phyloP scores from a whole-genome alignment of 2,329 filamentous ascomycete species.

The Sclerotiophoma versabilis region DNA sequence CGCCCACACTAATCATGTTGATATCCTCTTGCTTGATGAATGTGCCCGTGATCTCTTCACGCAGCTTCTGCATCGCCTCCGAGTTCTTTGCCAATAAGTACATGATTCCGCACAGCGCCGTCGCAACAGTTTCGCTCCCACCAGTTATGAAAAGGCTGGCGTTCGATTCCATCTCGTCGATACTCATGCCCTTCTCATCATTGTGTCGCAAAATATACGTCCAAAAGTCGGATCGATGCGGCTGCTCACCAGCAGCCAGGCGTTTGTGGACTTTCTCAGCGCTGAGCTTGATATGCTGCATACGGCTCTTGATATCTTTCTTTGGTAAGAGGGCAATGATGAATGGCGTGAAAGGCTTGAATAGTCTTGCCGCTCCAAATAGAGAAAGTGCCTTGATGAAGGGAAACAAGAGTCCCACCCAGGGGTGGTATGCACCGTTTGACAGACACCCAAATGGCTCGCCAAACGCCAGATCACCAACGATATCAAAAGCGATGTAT shows the following conservation, averaged over 20 bases:
- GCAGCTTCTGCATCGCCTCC: not conserved
- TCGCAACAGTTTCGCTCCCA: constrained; percentile 43
- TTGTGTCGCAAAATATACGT: constrained; percentile 20
- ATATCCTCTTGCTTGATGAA: not conserved
- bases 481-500: constrained; percentile 51
- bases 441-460: constrained; percentile 44
- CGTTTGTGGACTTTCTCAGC: not conserved
- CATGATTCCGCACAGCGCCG: not conserved
- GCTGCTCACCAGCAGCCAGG: not conserved
- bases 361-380: not conserved
- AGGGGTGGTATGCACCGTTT: not conserved
- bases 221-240: constrained; percentile 13
- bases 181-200: constrained; percentile 22
- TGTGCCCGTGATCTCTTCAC: not conserved
- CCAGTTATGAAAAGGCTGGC: constrained; percentile 43
- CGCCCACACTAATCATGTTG: not conserved
- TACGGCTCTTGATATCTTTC: not conserved
- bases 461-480: constrained; percentile 53
- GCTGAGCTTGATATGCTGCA: not conserved
- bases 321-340: no score
- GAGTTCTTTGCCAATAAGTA: not conserved
- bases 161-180: constrained; percentile 40
- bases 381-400: not conserved
- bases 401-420: not conserved
- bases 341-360: no score